A percentile compares a stretch with the other conserved stretches of the same genome.
phyloP scores from a whole-genome alignment of 345 rosid genomes.

The Erysimum cheiranthoides region DNA sequence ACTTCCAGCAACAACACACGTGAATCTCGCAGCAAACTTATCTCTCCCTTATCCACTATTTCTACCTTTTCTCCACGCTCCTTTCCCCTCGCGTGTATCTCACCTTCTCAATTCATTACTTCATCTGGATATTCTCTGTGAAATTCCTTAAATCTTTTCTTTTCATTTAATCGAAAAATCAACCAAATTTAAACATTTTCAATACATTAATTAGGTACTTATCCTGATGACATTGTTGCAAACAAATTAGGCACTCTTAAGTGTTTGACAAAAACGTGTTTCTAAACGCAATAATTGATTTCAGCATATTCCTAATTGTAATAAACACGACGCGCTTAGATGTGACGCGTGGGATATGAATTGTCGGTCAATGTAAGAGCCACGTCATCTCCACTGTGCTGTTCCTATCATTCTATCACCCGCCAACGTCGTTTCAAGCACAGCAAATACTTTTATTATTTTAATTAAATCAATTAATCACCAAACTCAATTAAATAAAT shows the following conservation, averaged over 20 bases:
- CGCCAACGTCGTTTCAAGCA: slow-evolving; percentile 31
- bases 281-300: background rate
- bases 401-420: slow-evolving; percentile 20
- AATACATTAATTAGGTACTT: too few species aligned
- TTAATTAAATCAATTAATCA: slow-evolving; percentile 14
- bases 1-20: slow-evolving; percentile 23
- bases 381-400: slow-evolving; percentile 35
- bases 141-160: too few species aligned
- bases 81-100: background rate
- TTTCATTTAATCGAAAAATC: too few species aligned
- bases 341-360: slow-evolving; percentile 20
- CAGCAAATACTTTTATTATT: slow-evolving; percentile 18
- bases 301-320: slow-evolving; percentile 4
- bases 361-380: slow-evolving; percentile 29
- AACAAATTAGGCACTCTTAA: too few species aligned
- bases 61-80: slow-evolving; percentile 19
- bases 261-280: too few species aligned
- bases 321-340: slow-evolving; percentile 22
- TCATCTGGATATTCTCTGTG: background rate
- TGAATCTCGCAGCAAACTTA: slow-evolving; percentile 8
- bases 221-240: too few species aligned
- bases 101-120: background rate
- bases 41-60: slow-evolving; percentile 32
- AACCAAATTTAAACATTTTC: too few species aligned
- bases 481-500: slow-evolving; percentile 25